Percentiles rank a stretch among this genome's conserved stretches.
Evolutionary conservation across 2,329 filamentous ascomycete species (phyloP).

Genomic region (Samsoniella hepiali): DNA sequence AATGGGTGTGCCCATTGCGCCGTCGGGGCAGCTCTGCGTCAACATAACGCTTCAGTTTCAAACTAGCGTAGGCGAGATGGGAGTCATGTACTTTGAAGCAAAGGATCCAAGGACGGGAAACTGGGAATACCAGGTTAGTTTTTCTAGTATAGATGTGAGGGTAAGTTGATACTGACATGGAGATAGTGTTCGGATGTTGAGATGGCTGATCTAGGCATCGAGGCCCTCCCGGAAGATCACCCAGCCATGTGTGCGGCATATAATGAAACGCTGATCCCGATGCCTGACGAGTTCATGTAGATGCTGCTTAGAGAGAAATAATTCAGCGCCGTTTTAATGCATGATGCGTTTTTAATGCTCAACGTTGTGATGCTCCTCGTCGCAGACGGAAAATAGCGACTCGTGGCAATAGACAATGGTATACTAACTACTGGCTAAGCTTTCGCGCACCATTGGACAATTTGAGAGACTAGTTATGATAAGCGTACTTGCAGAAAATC

Average conservation of each 20-base stretch:
- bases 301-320: background rate
- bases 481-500: no score
- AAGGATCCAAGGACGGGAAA: slow-evolving; percentile 1
- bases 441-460: no score
- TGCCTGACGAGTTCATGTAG: slow-evolving; percentile 10
- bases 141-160: background rate
- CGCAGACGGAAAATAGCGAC: no score
- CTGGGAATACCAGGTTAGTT: background rate
- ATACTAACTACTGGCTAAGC: no score
- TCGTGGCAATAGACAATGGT: no score
- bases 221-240: slow-evolving; percentile 10
- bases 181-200: background rate
- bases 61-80: background rate
- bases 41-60: slow-evolving; percentile 4
- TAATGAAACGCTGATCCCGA: slow-evolving; percentile 13
- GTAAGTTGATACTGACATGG: background rate
- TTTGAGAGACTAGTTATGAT: no score
- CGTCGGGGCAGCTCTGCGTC: slow-evolving; percentile 8
- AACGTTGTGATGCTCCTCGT: background rate
- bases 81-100: slow-evolving; percentile 11
- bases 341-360: background rate
- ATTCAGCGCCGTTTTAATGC: background rate
- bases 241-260: slow-evolving; percentile 11
- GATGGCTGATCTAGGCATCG: background rate
- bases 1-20: background rate